Evolutionary conservation across 495 filamentous ascomycete species (phyloP).

Genomic region (Penicillium diatomitis): DNA sequence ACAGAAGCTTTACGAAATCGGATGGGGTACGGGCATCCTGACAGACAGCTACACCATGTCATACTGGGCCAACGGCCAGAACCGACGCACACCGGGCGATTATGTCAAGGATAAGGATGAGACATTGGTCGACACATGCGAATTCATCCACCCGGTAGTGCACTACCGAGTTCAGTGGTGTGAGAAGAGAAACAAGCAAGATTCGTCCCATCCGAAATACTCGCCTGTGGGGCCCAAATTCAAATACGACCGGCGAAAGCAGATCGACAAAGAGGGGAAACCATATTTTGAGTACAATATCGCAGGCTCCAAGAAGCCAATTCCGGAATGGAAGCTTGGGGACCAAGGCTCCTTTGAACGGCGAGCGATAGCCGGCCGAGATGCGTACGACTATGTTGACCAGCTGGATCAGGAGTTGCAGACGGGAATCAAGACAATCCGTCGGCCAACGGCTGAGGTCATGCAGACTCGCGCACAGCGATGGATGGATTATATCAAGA

Average conservation of each 20-base stretch:
- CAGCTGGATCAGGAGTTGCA: slow-evolving; percentile 9
- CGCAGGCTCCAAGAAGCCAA: background rate
- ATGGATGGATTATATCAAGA: background rate
- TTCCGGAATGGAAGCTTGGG: slow-evolving; percentile 16
- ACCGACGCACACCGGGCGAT: slow-evolving; percentile 10
- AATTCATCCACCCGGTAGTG: slow-evolving; percentile 14
- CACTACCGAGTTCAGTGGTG: slow-evolving; percentile 7
- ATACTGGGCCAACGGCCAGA: slow-evolving; percentile 15
- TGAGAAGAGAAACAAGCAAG: slow-evolving; percentile 1
- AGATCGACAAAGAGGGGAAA: slow-evolving; percentile 1
- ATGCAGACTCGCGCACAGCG: too few relatives aligned
- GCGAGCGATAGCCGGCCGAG: slow-evolving; percentile 8
- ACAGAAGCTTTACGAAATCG: slow-evolving; percentile 2
- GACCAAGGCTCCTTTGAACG: slow-evolving; percentile 15
- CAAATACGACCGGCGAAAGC: slow-evolving; percentile 5
- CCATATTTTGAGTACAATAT: slow-evolving; percentile 9
- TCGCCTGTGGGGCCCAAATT: slow-evolving; percentile 4
- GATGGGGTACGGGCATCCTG: slow-evolving; percentile 14
- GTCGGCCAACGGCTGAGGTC: background rate
- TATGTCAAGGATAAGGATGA: slow-evolving; percentile 4
- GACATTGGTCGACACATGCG: slow-evolving; percentile 3
- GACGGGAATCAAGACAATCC: slow-evolving; percentile 9
- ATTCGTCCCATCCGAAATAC: slow-evolving; percentile 2
- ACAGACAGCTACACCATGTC: slow-evolving; percentile 9
- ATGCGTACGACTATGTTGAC: slow-evolving; percentile 14